A percentile compares a stretch with the other conserved stretches of the same genome.
Conservation (phyloP, 208 protist genomes). For the Trypanosomatidae sp. region DNA sequence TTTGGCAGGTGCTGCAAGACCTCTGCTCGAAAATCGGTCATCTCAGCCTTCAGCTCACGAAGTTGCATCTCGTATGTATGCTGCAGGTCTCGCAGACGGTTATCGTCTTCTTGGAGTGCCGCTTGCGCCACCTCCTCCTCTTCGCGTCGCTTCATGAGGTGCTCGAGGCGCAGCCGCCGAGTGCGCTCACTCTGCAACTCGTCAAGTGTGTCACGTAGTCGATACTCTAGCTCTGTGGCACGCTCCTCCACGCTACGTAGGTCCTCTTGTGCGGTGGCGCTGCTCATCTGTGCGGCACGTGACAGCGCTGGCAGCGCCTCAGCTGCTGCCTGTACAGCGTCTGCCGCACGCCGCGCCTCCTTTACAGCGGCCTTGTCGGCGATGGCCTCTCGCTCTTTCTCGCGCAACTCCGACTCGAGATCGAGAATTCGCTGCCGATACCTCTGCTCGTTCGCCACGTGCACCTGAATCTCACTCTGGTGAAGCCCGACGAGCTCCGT, state of each 20-base stretch:
- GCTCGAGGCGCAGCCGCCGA: constrained; percentile 28
- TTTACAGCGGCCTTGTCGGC: constrained; percentile 7
- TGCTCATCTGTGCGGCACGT: constrained; percentile 13
- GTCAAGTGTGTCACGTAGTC: constrained; percentile 29
- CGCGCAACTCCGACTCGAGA: constrained; percentile 44
- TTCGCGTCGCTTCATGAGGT: constrained; percentile 20
- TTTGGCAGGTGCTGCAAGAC: constrained; percentile 7
- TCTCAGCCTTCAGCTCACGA: constrained; percentile 20
- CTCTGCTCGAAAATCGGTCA: constrained; percentile 16
- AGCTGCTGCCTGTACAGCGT: not conserved
- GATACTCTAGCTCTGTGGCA: constrained; percentile 21
- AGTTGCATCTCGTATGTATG: constrained; percentile 24
- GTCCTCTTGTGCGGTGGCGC: constrained; percentile 20
- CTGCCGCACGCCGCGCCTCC: constrained; percentile 19
- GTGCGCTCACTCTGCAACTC: constrained; percentile 40
- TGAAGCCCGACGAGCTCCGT: constrained; percentile 46
- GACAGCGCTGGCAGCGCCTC: not conserved
- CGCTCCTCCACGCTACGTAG: constrained; percentile 20
- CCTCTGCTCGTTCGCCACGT: constrained; percentile 41
- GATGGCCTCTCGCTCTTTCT: constrained; percentile 20
- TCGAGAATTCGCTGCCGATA: constrained; percentile 62
- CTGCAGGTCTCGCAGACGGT: constrained; percentile 2
- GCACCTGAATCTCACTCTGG: constrained; percentile 51
- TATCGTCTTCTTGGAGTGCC: not conserved
- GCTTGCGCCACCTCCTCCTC: constrained; percentile 5